phyloP scores from a whole-genome alignment of 495 filamentous ascomycete genomes.

The Penicillium paradoxum region DNA sequence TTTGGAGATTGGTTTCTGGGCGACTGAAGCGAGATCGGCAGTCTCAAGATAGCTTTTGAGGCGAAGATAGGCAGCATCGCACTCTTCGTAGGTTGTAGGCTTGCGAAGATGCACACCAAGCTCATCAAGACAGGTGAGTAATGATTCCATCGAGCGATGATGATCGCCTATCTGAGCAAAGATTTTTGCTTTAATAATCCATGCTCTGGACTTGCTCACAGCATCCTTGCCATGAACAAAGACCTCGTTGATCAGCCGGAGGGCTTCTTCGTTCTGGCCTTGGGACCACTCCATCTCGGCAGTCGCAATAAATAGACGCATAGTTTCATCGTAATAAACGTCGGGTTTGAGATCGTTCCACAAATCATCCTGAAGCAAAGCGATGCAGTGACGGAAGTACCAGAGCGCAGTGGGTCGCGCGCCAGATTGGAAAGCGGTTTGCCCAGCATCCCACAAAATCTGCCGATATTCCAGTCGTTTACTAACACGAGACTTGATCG shows the following conservation, averaged over 20 bases:
- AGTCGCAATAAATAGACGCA: conserved; percentile 65
- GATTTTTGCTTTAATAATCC: conserved; percentile 72
- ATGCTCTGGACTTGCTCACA: conserved; percentile 72
- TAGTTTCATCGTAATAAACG: conserved; percentile 78
- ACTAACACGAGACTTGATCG: conserved; percentile 60
- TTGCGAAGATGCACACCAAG: conserved; percentile 60
- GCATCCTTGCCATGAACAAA: conserved; percentile 60
- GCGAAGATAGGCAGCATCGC: conserved; percentile 63
- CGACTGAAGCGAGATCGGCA: conserved; percentile 52
- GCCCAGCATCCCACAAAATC: conserved; percentile 69
- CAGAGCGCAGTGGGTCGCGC: conserved; percentile 71
- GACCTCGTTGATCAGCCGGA: conserved; percentile 57
- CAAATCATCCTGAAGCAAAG: conserved; percentile 69
- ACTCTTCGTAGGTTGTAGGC: conserved; percentile 65
- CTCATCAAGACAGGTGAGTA: conserved; percentile 63
- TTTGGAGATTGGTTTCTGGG: conserved; percentile 45
- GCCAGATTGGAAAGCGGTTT: conserved; percentile 70
- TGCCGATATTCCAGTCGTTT: conserved; percentile 62
- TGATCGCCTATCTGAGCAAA: conserved; percentile 68
- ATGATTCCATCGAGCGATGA: conserved; percentile 57
- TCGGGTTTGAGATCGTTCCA: conserved; percentile 70
- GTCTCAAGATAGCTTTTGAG: conserved; percentile 54
- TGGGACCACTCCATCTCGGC: conserved; percentile 81
- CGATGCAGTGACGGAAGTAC: conserved; percentile 70
- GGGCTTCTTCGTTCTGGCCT: conserved; percentile 58